Evolutionary conservation across 257 asterid genomes (phyloP).

Genomic region (Gardenia jasminoides): DNA sequence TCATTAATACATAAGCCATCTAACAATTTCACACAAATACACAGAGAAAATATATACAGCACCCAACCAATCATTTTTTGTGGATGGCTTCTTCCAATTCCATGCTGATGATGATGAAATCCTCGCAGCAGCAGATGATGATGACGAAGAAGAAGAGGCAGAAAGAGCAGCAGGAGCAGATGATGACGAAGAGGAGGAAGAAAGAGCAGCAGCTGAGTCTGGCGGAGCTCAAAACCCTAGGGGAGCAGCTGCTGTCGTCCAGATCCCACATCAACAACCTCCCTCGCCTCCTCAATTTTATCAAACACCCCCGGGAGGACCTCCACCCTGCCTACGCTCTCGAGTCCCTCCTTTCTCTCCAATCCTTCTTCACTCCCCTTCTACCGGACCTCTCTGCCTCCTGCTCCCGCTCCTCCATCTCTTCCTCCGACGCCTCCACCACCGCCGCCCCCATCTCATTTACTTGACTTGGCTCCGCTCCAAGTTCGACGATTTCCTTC

Average conservation of each 20-base stretch:
- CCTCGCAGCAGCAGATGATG: too few species aligned
- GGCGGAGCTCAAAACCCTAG: constrained; percentile 52
- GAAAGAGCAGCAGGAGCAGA: not conserved
- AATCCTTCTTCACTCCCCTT: constrained; percentile 81
- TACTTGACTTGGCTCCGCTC: constrained; percentile 73
- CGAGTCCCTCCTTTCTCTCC: constrained; percentile 77
- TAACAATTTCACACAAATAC: too few species aligned
- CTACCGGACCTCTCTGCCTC: constrained; percentile 51
- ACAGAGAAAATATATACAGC: too few species aligned
- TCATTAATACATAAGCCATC: too few species aligned
- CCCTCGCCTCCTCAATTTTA: constrained; percentile 55
- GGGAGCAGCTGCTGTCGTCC: constrained; percentile 64
- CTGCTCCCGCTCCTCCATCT: constrained; percentile 19
- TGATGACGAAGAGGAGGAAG: constrained; percentile 38
- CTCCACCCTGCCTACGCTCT: constrained; percentile 30
- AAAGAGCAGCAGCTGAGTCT: constrained; percentile 25
- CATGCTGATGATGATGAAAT: too few species aligned
- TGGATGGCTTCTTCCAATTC: too few species aligned
- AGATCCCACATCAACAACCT: constrained; percentile 74
- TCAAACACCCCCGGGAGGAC: constrained; percentile 10
- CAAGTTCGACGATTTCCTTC: constrained; percentile 60
- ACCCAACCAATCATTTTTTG: too few species aligned
- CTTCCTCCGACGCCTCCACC: not conserved
- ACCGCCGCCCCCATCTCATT: constrained; percentile 41
- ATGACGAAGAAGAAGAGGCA: too few species aligned